A percentile compares a stretch with the other conserved stretches of the same genome.
Conservation (phyloP, 352 stramenopile species). For the Pilasporangium apinafurcum region DNA sequence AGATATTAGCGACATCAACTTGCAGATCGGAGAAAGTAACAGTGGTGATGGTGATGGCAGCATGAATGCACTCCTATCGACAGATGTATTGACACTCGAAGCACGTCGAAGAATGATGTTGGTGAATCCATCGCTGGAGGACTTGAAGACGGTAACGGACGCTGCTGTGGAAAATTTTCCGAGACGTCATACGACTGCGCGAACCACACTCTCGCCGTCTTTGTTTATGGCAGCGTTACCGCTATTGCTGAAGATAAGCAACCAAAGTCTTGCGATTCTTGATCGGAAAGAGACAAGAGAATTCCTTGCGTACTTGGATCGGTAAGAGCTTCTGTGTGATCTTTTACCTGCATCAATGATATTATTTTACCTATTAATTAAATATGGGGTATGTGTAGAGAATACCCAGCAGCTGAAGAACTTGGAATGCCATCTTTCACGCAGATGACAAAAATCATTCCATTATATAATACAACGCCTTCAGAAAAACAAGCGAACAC, state of each 20-base stretch:
- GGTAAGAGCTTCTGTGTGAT: slow-evolving; percentile 1
- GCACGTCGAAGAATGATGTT: too few relatives aligned
- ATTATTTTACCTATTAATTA: slow-evolving; percentile 1
- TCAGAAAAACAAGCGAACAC: slow-evolving; percentile 16
- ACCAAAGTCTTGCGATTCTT: slow-evolving; percentile 52
- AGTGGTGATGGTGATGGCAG: too few relatives aligned
- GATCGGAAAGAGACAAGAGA: slow-evolving; percentile 31
- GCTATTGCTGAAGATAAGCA: slow-evolving; percentile 40
- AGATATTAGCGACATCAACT: too few relatives aligned
- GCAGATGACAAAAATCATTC: slow-evolving; percentile 31
- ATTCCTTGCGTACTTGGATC: slow-evolving; percentile 48
- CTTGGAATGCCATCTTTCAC: slow-evolving; percentile 37
- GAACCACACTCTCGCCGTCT: slow-evolving; percentile 14
- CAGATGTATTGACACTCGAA: too few relatives aligned
- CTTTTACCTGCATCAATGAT: background rate
- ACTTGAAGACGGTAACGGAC: too few relatives aligned
- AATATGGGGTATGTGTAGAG: slow-evolving; percentile 15
- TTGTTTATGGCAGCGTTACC: slow-evolving; percentile 48
- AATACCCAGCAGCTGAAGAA: slow-evolving; percentile 31
- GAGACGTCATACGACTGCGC: too few relatives aligned
- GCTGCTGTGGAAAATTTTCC: too few relatives aligned
- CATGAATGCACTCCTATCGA: too few relatives aligned
- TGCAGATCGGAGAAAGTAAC: too few relatives aligned
- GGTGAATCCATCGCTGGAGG: too few relatives aligned
- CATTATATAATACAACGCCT: slow-evolving; percentile 21